A percentile compares a stretch with the other conserved stretches of the same genome.
These are phyloP conservation scores for Grosmannia penicillata DNA, from an alignment of 2,329 filamentous ascomycete genomes.

Conservation along the genomic window DNA sequence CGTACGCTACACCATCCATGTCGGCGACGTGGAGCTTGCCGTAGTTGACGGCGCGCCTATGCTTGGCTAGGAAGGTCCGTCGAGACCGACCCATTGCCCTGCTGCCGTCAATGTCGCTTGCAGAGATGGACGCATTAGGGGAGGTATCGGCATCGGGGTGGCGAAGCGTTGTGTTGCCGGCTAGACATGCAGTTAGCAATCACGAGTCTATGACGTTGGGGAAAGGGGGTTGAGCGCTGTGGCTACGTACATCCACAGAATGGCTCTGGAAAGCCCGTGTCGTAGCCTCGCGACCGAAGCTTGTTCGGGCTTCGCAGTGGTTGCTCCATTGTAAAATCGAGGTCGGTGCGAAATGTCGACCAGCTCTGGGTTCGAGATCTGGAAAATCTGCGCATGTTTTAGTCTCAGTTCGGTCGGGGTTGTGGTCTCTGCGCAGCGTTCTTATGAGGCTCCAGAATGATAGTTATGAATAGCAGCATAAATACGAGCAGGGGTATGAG, in stretches of 20 bases:
- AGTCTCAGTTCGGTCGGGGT: neutral
- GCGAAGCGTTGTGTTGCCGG: constrained; percentile 43
- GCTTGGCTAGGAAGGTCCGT: constrained; percentile 30
- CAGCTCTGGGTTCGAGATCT: constrained; percentile 9
- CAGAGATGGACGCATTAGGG: constrained; percentile 39
- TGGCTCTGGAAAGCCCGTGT: constrained; percentile 38
- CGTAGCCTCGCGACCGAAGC: constrained; percentile 8
- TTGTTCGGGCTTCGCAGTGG: constrained; percentile 3
- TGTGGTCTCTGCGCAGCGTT: too few species aligned
- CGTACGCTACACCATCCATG: neutral
- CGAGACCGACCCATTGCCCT: constrained; percentile 27
- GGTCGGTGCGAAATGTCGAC: constrained; percentile 8
- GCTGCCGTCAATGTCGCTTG: constrained; percentile 33
- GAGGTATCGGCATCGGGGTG: constrained; percentile 47
- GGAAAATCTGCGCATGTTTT: constrained; percentile 8
- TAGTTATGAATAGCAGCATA: too few species aligned
- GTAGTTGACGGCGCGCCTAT: constrained; percentile 30
- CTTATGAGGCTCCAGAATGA: too few species aligned
- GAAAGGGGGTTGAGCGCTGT: neutral
- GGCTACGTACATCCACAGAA: constrained; percentile 28
- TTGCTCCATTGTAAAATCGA: constrained; percentile 4
- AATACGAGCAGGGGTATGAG: too few species aligned
- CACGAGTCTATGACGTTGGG: neutral
- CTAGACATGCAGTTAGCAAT: constrained; percentile 16
- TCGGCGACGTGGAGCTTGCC: constrained; percentile 25